Evolutionary conservation across 495 filamentous ascomycete species (phyloP), one percentile per base, ranked within the genome.

Genomic region (Penicillium coprophilum): DNA sequence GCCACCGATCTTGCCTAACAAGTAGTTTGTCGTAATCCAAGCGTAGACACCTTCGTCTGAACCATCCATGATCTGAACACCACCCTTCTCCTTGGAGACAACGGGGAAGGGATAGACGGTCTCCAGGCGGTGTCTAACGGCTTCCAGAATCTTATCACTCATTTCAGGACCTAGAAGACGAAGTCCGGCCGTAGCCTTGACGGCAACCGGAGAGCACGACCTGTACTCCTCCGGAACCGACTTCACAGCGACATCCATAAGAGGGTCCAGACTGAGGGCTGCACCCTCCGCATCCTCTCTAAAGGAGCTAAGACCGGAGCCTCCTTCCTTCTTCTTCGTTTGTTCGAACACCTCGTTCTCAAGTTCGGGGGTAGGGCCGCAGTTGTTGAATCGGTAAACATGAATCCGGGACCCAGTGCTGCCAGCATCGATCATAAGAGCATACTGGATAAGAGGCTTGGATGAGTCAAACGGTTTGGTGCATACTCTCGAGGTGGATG

Each of bases 341-440:
- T 88, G 87, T 77, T 95, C 84, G 70, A 98, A 98, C 20, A 87
- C 79, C 68, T 98, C 94, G 63, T 85, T 77, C 68, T 98, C 94
- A 17, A 98, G 81, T 75, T 97, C 94, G n/a, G 94, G 94, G 20
- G 92, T 92, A 34, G 87, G 70, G 49, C 92, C 95, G 76, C 94
- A 98, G 78, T 97, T 98, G 78, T 97, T 98, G 83, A 98, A 98
- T 57, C 87, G 87, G 77, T 97, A 98, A 52, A 97, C 92, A 74
- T 98, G 94, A 67, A 98, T 96, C 52, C 94, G 89, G 57, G 94
- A 97, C 55, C 94, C 94, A 39, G 93, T 96, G 75, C 92, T 97
- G 53, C 94, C 94, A 36, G 94, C 94, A 78, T 98, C 94, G 66
- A 98, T 91, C 94, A 98, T 97, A 61, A 96, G 82, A 55, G 91